Evolutionary conservation across 2,329 filamentous ascomycete genomes (phyloP).

Genomic region (Arthroderma uncinatum): DNA sequence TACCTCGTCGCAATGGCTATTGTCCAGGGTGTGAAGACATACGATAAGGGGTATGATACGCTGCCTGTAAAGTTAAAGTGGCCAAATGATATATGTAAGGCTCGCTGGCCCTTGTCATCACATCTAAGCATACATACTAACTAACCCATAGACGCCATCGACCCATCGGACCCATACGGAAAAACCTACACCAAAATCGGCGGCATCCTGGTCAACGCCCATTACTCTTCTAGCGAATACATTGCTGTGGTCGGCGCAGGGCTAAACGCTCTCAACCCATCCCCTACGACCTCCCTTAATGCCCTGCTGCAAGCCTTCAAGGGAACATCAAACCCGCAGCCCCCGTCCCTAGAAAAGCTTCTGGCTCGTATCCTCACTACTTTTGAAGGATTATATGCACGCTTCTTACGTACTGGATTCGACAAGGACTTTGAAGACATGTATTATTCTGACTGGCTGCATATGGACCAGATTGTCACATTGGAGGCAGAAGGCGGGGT

Average conservation of each 20-base stretch:
- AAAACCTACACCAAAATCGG: slow-evolving; percentile 72
- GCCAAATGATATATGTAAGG: slow-evolving; percentile 85
- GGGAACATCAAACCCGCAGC: slow-evolving; percentile 30
- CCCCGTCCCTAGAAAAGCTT: slow-evolving; percentile 65
- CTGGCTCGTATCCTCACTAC: slow-evolving; percentile 68
- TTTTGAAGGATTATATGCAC: slow-evolving; percentile 65
- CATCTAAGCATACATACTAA: neutral
- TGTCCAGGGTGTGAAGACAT: slow-evolving; percentile 68
- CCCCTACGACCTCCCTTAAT: slow-evolving; percentile 78
- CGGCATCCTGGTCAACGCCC: slow-evolving; percentile 82
- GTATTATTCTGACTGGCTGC: slow-evolving; percentile 80
- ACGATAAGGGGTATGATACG: slow-evolving; percentile 62
- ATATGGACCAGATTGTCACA: slow-evolving; percentile 61
- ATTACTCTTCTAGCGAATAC: slow-evolving; percentile 65
- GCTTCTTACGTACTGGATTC: slow-evolving; percentile 68
- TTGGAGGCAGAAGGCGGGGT: slow-evolving; percentile 70
- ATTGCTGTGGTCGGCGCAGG: slow-evolving; percentile 79
- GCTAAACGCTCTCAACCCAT: slow-evolving; percentile 70
- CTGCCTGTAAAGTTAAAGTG: slow-evolving; percentile 84
- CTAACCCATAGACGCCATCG: slow-evolving; percentile 47
- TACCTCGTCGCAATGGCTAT: slow-evolving; percentile 85
- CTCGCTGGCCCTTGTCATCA: slow-evolving; percentile 18
- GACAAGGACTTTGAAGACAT: slow-evolving; percentile 56
- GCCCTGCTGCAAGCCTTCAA: slow-evolving; percentile 45
- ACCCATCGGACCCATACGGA: slow-evolving; percentile 44